A percentile compares a stretch with the other conserved stretches of the same genome.
phyloP scores from a whole-genome alignment of 129 eudicot species.

The Flaveria linearis region DNA sequence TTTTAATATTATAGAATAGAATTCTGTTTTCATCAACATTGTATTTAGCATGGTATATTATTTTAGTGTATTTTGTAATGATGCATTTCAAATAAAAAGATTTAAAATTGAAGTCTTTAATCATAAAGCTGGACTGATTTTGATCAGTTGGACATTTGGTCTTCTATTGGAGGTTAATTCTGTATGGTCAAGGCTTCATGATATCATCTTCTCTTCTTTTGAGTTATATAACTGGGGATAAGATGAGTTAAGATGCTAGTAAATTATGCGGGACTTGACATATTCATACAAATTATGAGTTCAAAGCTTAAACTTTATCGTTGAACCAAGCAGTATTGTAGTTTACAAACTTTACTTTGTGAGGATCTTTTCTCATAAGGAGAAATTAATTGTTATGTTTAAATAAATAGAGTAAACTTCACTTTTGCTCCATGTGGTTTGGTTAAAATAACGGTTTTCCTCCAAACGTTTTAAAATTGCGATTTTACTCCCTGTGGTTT shows the following conservation, averaged over 20 bases:
- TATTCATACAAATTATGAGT: too few relatives aligned
- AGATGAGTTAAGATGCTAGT: not conserved
- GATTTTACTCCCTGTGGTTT: too few relatives aligned
- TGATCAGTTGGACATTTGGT: not conserved
- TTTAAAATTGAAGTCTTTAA: not conserved
- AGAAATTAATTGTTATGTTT: not conserved
- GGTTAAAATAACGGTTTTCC: not conserved
- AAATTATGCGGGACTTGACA: not conserved
- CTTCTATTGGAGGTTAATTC: not conserved
- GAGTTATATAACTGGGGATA: not conserved
- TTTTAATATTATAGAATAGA: too few relatives aligned
- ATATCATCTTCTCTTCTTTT: not conserved
- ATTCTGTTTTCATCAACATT: not conserved
- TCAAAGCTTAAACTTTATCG: too few relatives aligned
- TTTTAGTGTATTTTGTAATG: not conserved
- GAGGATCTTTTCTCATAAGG: not conserved
- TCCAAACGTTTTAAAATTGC: too few relatives aligned
- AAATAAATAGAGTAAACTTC: too few relatives aligned
- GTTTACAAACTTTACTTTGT: too few relatives aligned
- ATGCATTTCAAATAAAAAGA: not conserved
- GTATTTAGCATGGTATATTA: not conserved
- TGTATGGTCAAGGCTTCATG: slow-evolving; percentile 4
- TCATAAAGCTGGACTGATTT: not conserved
- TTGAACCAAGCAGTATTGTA: too few relatives aligned
- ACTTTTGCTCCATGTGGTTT: not conserved